Evolutionary conservation across 495 filamentous ascomycete species (phyloP).

Genomic region (Xylona heveae): DNA sequence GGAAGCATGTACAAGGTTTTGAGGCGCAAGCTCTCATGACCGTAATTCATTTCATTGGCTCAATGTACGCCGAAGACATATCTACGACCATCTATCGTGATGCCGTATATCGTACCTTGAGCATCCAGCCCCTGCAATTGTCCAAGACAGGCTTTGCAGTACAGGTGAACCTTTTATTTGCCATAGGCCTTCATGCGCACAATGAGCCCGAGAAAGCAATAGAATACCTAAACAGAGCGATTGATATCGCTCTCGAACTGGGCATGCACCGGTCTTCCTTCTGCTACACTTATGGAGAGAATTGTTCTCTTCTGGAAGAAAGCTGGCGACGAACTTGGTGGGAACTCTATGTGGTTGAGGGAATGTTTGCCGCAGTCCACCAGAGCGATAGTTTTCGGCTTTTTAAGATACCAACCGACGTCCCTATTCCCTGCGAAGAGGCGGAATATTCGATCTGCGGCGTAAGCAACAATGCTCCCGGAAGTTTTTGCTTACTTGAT

Average conservation of each 20-base stretch:
- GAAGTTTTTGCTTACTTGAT: slow-evolving; percentile 17
- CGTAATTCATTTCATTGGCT: slow-evolving; percentile 50
- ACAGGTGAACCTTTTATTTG: slow-evolving; percentile 55
- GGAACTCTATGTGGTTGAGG: slow-evolving; percentile 68
- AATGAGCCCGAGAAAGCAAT: slow-evolving; percentile 45
- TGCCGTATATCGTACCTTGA: slow-evolving; percentile 30
- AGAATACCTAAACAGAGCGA: slow-evolving; percentile 41
- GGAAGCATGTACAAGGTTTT: slow-evolving; percentile 3
- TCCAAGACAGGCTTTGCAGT: slow-evolving; percentile 48
- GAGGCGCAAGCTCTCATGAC: slow-evolving; percentile 24
- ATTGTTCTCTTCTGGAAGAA: slow-evolving; percentile 41
- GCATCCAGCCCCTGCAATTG: slow-evolving; percentile 22
- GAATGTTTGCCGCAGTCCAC: slow-evolving; percentile 23
- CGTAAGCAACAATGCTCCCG: slow-evolving; percentile 21
- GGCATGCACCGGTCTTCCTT: slow-evolving; percentile 44
- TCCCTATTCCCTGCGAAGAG: slow-evolving; percentile 55
- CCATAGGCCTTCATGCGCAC: slow-evolving; percentile 57
- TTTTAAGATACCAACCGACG: slow-evolving; percentile 15
- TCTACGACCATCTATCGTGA: slow-evolving; percentile 29
- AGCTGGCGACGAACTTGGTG: slow-evolving; percentile 79
- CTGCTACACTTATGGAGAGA: slow-evolving; percentile 20
- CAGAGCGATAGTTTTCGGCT: slow-evolving; percentile 14
- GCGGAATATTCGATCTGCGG: slow-evolving; percentile 28
- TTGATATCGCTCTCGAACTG: slow-evolving; percentile 50
- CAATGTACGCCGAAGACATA: slow-evolving; percentile 32